Conservation (phyloP, 2,329 filamentous ascomycete genomes). For the Colletotrichum godetiae region DNA sequence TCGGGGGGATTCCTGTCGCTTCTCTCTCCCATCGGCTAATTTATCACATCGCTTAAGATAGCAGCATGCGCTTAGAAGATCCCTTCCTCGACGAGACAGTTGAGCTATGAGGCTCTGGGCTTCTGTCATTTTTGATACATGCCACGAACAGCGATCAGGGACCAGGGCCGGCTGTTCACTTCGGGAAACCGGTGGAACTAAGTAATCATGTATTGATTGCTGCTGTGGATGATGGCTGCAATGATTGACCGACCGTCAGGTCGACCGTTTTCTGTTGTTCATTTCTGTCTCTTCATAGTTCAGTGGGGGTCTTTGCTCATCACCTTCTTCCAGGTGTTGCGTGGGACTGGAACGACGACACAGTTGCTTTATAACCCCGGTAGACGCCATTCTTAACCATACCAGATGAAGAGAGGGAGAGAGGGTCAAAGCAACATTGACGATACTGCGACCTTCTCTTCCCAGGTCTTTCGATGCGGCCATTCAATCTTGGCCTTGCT, state of each 20-base stretch:
- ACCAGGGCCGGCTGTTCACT: not conserved
- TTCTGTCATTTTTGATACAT: not conserved
- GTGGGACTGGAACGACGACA: not conserved
- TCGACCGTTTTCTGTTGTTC: not conserved
- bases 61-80: conserved; percentile 11
- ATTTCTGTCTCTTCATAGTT: not conserved
- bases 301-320: not conserved
- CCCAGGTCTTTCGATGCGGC: not conserved
- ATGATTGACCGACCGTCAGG: not conserved
- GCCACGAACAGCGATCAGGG: not conserved
- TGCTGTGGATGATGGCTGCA: not conserved
- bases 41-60: conserved; percentile 23
- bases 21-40: conserved; percentile 17
- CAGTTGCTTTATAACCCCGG: not conserved
- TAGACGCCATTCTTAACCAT: not conserved
- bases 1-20: conserved; percentile 16
- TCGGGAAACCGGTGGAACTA: not conserved
- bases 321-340: too few species aligned
- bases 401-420: not conserved
- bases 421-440: not conserved
- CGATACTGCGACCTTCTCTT: not conserved
- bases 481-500: not conserved
- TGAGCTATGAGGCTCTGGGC: conserved; percentile 9
- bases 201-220: not conserved
- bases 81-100: not conserved